Evolutionary conservation across 768 basidiomycete genomes (phyloP).

Genomic region (Hydnum rufescens): DNA sequence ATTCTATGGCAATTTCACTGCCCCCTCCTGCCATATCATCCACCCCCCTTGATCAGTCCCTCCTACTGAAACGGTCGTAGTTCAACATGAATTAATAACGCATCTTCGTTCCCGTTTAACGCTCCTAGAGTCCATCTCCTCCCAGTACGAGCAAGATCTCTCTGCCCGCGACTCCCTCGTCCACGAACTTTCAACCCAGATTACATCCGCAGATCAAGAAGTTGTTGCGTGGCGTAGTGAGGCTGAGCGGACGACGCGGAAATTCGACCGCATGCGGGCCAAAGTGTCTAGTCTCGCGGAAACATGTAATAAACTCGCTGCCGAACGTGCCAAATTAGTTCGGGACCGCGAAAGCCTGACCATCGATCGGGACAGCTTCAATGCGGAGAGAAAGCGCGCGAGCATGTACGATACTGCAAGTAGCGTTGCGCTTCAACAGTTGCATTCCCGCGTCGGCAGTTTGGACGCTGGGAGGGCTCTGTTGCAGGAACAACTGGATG

Average conservation of each 20-base stretch:
- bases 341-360: no score
- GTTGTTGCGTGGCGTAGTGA: not conserved
- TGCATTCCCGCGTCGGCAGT: not conserved
- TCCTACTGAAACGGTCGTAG: no score
- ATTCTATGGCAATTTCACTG: not conserved
- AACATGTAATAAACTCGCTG: not conserved
- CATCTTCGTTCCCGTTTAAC: not conserved
- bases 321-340: not conserved
- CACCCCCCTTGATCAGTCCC: no score
- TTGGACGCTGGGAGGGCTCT: not conserved
- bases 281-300: not conserved
- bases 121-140: not conserved
- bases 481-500: not conserved
- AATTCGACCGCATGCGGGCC: not conserved
- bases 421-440: not conserved
- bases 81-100: not conserved
- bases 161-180: not conserved
- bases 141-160: constrained; percentile 1
- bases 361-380: no score
- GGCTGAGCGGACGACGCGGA: not conserved
- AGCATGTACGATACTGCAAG: not conserved
- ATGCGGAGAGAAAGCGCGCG: not conserved
- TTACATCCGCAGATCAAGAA: not conserved
- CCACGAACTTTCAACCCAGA: not conserved
- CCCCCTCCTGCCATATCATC: not conserved